A percentile compares a stretch with the other conserved stretches of the same genome.
phyloP scores from a whole-genome alignment of 805 yeast species.

The Wickerhamomyces alni region DNA sequence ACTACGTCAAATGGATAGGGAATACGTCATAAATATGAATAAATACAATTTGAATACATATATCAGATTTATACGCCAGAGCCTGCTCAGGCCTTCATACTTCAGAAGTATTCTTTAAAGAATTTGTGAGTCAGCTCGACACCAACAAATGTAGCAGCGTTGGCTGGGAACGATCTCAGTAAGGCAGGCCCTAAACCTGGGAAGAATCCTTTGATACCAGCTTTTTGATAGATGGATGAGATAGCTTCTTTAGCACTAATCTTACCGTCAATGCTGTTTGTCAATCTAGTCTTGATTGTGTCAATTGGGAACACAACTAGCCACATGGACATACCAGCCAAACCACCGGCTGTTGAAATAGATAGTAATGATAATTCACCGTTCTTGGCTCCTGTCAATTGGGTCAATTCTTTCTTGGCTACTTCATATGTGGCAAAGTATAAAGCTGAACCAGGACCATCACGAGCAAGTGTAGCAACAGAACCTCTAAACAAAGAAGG shows the following conservation, averaged over 20 bases:
- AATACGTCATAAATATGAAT: too few relatives aligned
- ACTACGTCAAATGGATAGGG: too few relatives aligned
- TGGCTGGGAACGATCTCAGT: constrained; percentile 93
- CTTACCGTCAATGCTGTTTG: constrained; percentile 31
- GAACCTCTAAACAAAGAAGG: constrained; percentile 87
- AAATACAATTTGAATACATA: too few relatives aligned
- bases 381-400: constrained; percentile 30
- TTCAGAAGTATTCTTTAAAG: constrained; percentile 26
- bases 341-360: constrained; percentile 87
- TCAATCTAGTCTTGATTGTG: constrained; percentile 62
- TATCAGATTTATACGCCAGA: too few relatives aligned
- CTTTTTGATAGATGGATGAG: constrained; percentile 58
- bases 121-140: constrained; percentile 69
- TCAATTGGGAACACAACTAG: constrained; percentile 91
- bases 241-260: constrained; percentile 62
- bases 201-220: constrained; percentile 89
- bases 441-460: constrained; percentile 95
- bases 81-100: too few relatives aligned
- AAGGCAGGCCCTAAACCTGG: constrained; percentile 97
- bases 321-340: constrained; percentile 98
- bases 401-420: constrained; percentile 57
- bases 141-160: constrained; percentile 97
- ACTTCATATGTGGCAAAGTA: constrained; percentile 93
- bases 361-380: constrained; percentile 63
- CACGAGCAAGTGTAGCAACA: constrained; percentile 87